Percentiles rank a stretch among this genome's conserved stretches.
Evolutionary conservation across 345 rosid species (phyloP).

Genomic region (Limnanthes douglasii): DNA sequence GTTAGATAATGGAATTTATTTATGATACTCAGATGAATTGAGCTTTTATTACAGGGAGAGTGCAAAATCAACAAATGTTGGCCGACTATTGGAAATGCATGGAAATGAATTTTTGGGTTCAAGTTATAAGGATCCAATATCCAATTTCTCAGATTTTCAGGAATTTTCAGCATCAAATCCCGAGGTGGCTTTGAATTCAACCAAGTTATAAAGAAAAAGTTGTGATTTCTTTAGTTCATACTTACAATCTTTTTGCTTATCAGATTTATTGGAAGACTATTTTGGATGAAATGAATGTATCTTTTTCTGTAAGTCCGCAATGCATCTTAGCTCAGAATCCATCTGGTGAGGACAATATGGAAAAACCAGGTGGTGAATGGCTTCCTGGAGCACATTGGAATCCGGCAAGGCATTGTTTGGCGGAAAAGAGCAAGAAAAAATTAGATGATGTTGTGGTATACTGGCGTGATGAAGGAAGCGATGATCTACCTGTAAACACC

Average conservation of each 20-base stretch:
- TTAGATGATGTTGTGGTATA: constrained; percentile 44
- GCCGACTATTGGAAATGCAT: constrained; percentile 45
- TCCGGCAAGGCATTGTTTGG: constrained; percentile 65
- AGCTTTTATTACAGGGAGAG: constrained; percentile 25
- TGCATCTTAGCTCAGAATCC: constrained; percentile 30
- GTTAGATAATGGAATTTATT: too few species aligned
- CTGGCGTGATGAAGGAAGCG: constrained; percentile 86
- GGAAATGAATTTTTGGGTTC: constrained; percentile 68
- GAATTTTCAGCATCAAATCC: constrained; percentile 77
- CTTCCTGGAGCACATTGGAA: constrained; percentile 80
- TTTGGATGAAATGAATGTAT: constrained; percentile 43
- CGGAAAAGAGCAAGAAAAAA: constrained; percentile 25
- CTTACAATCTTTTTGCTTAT: constrained; percentile 7
- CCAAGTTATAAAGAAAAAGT: too few species aligned
- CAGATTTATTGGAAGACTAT: constrained; percentile 81
- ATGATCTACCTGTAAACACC: constrained; percentile 40
- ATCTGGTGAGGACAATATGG: constrained; percentile 9
- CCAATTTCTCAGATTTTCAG: constrained; percentile 76
- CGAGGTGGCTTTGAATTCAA: constrained; percentile 42
- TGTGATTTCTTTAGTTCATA: too few species aligned
- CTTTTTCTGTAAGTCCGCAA: constrained; percentile 53
- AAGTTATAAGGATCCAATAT: constrained; percentile 52
- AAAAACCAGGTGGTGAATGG: constrained; percentile 77
- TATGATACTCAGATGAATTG: too few species aligned
- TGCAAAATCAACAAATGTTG: constrained; percentile 56